These are phyloP conservation scores for Panicum miliaceum DNA, from an alignment of 176 grass and related monocot genomes.

Conservation along the genomic window DNA sequence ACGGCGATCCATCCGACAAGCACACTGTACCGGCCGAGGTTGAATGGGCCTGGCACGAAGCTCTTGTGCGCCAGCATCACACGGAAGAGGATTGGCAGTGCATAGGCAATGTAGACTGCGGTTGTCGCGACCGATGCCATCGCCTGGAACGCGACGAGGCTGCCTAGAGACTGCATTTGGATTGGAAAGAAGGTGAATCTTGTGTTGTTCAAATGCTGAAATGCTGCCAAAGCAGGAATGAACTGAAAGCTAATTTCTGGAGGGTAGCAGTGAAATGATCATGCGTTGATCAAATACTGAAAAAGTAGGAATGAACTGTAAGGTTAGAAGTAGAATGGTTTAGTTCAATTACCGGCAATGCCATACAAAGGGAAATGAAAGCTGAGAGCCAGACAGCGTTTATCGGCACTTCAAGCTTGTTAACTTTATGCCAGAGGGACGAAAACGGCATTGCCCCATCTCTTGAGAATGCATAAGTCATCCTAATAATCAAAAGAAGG, in stretches of 20 bases:
- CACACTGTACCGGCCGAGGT: conserved; percentile 65
- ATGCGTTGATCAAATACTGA: too few relatives aligned
- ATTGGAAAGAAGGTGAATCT: neutral
- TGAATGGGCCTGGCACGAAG: conserved; percentile 72
- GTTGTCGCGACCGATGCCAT: conserved; percentile 93
- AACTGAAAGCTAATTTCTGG: neutral
- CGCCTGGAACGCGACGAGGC: conserved; percentile 92
- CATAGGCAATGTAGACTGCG: conserved; percentile 77
- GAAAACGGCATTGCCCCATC: conserved; percentile 91
- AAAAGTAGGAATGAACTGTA: neutral
- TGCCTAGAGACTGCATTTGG: conserved; percentile 65
- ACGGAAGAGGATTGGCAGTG: conserved; percentile 81
- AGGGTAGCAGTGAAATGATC: too few relatives aligned
- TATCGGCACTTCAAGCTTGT: conserved; percentile 75
- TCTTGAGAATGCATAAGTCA: conserved; percentile 92
- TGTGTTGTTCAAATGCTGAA: neutral
- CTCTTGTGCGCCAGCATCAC: conserved; percentile 63
- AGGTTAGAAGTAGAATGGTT: neutral
- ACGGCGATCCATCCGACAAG: conserved; percentile 68
- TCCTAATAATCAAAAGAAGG: conserved; percentile 50
- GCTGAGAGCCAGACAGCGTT: conserved; percentile 91
- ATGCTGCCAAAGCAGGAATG: neutral
- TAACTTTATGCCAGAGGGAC: conserved; percentile 78
- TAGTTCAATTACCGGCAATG: conserved; percentile 56
- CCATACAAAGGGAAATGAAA: conserved; percentile 74